These are phyloP conservation scores for Cucumis cinereus DNA, from an alignment of 306 rosid species.

Conservation along the genomic window DNA sequence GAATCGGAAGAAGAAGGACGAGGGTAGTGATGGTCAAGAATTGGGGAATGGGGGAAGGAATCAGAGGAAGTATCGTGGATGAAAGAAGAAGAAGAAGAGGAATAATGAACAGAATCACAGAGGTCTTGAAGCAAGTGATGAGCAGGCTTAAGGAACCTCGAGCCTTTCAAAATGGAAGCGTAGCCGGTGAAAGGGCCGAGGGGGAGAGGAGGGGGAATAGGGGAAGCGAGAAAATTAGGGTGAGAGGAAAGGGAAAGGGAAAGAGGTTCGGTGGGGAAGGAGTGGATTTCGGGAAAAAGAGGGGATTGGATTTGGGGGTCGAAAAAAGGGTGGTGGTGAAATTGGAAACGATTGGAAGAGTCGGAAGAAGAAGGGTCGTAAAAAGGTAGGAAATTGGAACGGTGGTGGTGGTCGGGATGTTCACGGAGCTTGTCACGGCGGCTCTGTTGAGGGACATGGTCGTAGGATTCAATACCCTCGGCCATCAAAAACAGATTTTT, in stretches of 20 bases:
- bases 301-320: conserved; percentile 24
- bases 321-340: conserved; percentile 20
- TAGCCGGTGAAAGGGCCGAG: conserved; percentile 63
- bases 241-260: conserved; percentile 62
- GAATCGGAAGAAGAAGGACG: neutral
- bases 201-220: conserved; percentile 40
- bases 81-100: conserved; percentile 11
- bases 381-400: neutral
- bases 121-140: conserved; percentile 61
- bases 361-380: conserved; percentile 1
- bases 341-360: neutral
- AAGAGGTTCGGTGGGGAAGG: conserved; percentile 35
- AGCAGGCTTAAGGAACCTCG: conserved; percentile 66
- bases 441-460: conserved; percentile 75
- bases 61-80: conserved; percentile 29
- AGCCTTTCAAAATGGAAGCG: conserved; percentile 57
- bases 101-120: conserved; percentile 23
- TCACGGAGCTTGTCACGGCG: conserved; percentile 65
- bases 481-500: conserved; percentile 26
- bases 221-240: conserved; percentile 18
- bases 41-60: conserved; percentile 11
- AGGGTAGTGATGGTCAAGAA: conserved; percentile 17
- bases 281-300: neutral
- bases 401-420: neutral
- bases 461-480: conserved; percentile 45